Evolutionary conservation across 768 basidiomycete genomes (phyloP).

Genomic region (Macrolepiota dolichaula): DNA sequence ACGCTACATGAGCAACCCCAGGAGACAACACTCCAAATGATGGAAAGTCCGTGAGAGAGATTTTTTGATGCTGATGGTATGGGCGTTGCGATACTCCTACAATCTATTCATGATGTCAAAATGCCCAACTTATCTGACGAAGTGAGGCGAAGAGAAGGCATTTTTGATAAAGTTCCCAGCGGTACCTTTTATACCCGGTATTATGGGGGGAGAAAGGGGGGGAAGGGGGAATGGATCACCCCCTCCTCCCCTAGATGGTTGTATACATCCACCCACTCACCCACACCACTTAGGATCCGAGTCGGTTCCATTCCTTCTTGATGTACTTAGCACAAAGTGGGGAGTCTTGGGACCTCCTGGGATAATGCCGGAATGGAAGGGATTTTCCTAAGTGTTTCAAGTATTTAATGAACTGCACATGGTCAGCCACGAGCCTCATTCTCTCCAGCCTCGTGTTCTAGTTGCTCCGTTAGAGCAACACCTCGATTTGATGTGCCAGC

Average conservation of each 20-base stretch:
- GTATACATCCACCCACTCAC: not conserved
- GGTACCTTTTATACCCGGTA: not conserved
- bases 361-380: slow-evolving; percentile 9
- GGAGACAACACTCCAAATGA: not conserved
- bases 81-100: not conserved
- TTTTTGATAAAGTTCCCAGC: not conserved
- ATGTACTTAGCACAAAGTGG: slow-evolving; percentile 1
- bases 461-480: slow-evolving; percentile 4
- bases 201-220: slow-evolving; percentile 1
- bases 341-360: not conserved
- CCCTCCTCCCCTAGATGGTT: not conserved
- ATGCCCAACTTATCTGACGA: no score
- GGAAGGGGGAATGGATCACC: not conserved
- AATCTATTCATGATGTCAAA: not conserved
- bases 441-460: slow-evolving; percentile 11
- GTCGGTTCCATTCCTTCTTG: not conserved
- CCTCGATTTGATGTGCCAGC: not conserved
- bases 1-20: not conserved
- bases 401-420: slow-evolving; percentile 12
- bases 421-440: slow-evolving; percentile 8
- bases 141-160: not conserved
- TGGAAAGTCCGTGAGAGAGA: not conserved
- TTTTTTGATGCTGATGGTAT: not conserved
- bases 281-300: not conserved
- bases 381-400: slow-evolving; percentile 9